Evolutionary conservation across 108 stramenopile genomes (phyloP), one percentile per base, ranked within the genome.

Genomic region (Skeletonema costatum): DNA sequence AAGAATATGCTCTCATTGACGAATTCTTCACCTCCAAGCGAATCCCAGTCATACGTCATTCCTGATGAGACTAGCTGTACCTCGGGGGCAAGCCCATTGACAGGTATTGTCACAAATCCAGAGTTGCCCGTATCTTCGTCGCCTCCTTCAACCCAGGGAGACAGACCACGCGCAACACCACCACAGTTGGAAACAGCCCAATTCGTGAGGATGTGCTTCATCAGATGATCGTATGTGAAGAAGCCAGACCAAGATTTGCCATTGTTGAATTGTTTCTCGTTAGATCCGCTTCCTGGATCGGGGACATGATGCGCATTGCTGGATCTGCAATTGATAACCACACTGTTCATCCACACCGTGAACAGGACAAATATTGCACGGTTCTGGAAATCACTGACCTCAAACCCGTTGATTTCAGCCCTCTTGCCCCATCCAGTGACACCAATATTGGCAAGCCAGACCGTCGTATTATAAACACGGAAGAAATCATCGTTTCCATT

Each of bases 131-230:
- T 59, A 10, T 59, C 58, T 25, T 25, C 25, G 58, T 7, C 58
- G 58, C 58, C 58, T 25, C 58, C 58, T 59, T 25, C 25, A 59
- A 59, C 58, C 58, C 58, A 59, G 4, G 58, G 58, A 59, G 25
- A 25, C 58, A 59, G 58, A 29, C 58, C 58, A 59, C 58, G 58
- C 7, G 58, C 58, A 25, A 59, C 58, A 29, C 58, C 58, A 59
- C 58, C 58, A 29, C 58, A 59, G 29, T 59, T 25, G 9, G 58
- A 59, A 59, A 59, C 58, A 29, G 25, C 29, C 58, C 58, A 59
- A 29, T 59, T 59, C 7, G 58, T 59, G 25, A 59, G 58, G 58
- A 59, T 59, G 29, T 59, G 58, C 58, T 59, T 59, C 58, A 59
- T 59, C 29, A 59, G 7, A 59, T 59, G 58, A 29, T 59, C 58